A percentile compares a stretch with the other conserved stretches of the same genome.
phyloP scores from a whole-genome alignment of 2,329 filamentous ascomycete genomes.

The Exserohilum rostratum region DNA sequence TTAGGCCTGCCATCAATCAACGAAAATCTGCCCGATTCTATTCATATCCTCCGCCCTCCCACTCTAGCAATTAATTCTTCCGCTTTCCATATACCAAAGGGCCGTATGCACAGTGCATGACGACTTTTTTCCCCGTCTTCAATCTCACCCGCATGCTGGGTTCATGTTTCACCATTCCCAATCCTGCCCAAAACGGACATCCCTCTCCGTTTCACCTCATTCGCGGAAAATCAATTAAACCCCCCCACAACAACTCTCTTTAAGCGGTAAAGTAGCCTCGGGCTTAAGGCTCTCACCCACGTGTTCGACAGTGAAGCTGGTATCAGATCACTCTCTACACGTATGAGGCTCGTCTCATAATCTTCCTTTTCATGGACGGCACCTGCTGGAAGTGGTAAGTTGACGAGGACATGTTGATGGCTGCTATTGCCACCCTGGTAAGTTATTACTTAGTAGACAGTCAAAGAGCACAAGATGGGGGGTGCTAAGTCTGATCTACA shows the following conservation, averaged over 20 bases:
- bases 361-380: slow-evolving; percentile 9
- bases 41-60: neutral
- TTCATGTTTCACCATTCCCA: slow-evolving; percentile 12
- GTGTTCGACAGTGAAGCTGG: slow-evolving; percentile 10
- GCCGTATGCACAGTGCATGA: neutral
- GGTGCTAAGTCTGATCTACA: slow-evolving; percentile 3
- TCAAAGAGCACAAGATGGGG: neutral
- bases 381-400: slow-evolving; percentile 21
- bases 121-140: neutral
- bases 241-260: neutral
- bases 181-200: neutral
- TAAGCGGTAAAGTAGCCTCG: slow-evolving; percentile 2
- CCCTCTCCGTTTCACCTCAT: slow-evolving; percentile 9
- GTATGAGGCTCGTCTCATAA: slow-evolving; percentile 11
- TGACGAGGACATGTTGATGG: slow-evolving; percentile 16
- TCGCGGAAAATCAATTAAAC: slow-evolving; percentile 11
- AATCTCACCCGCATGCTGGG: slow-evolving; percentile 3
- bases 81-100: neutral
- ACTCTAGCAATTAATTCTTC: neutral
- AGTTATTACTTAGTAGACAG: slow-evolving; percentile 17
- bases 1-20: neutral
- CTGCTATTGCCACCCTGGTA: slow-evolving; percentile 31
- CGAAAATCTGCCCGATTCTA: neutral
- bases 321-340: slow-evolving; percentile 10
- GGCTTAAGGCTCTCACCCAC: slow-evolving; percentile 2